Conservation (phyloP, 306 rosid species). For the Styphnolobium japonicum region DNA sequence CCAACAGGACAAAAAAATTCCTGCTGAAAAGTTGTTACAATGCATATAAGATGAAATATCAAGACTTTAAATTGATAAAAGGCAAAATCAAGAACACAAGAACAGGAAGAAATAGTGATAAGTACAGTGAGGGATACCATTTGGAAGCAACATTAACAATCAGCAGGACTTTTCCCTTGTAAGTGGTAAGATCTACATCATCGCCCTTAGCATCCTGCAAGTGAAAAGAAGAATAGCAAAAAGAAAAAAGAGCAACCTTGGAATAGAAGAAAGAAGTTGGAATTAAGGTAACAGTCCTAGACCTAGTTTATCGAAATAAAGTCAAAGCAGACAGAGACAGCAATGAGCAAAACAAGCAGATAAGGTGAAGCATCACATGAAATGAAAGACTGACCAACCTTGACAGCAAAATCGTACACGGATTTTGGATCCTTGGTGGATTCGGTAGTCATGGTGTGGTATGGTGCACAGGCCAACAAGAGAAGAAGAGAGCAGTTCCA, state of each 20-base stretch:
- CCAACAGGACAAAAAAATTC: too few species aligned
- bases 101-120: neutral
- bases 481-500: neutral
- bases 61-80: neutral
- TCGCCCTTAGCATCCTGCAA: slow-evolving; percentile 74
- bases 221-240: neutral
- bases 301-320: neutral
- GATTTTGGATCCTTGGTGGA: slow-evolving; percentile 33
- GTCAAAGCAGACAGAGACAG: neutral
- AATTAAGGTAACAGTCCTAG: neutral
- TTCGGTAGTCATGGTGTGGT: slow-evolving; percentile 29
- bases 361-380: neutral
- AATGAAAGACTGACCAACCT: slow-evolving; percentile 32
- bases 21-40: too few species aligned
- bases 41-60: neutral
- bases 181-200: slow-evolving; percentile 56
- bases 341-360: neutral
- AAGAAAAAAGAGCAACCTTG: too few species aligned
- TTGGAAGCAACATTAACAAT: slow-evolving; percentile 92
- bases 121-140: slow-evolving; percentile 47
- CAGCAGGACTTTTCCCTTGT: slow-evolving; percentile 71
- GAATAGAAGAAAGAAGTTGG: neutral
- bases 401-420: slow-evolving; percentile 45
- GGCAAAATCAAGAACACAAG: neutral
- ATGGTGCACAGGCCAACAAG: too few species aligned